These are phyloP conservation scores for Russula compacta DNA, from an alignment of 768 basidiomycete genomes.

Conservation along the genomic window DNA sequence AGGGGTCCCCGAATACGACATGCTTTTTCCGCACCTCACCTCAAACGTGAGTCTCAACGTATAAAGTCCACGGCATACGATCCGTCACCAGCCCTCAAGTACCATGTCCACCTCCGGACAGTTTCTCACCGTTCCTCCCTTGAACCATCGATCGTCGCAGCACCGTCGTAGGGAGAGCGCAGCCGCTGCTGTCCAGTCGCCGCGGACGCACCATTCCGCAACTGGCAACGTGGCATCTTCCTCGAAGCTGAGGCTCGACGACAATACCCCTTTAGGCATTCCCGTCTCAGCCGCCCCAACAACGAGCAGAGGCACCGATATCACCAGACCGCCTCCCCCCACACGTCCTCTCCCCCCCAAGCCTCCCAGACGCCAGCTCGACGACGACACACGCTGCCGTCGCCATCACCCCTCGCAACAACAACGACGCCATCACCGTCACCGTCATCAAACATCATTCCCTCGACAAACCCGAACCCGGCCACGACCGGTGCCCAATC, in stretches of 20 bases:
- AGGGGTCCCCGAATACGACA: neutral
- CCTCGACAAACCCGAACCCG: neutral
- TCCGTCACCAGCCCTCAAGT: neutral
- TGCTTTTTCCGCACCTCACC: constrained; percentile 13
- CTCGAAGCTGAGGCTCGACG: constrained; percentile 11
- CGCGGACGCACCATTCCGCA: neutral
- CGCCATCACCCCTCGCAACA: neutral
- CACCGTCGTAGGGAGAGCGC: constrained; percentile 1
- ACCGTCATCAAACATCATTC: neutral
- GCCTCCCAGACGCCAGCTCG: neutral
- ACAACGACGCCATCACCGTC: neutral
- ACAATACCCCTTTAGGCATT: constrained; percentile 12
- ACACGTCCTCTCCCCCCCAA: too few relatives aligned
- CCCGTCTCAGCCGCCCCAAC: neutral
- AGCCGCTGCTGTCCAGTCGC: neutral
- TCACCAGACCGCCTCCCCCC: too few relatives aligned
- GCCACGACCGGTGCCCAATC: neutral
- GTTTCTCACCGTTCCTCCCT: constrained; percentile 7
- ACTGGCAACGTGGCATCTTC: constrained; percentile 1
- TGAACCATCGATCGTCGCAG: constrained; percentile 5
- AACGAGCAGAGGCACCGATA: neutral
- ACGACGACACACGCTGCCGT: neutral
- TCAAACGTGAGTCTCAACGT: neutral
- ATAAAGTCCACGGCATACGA: constrained; percentile 3
- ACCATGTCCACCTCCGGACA: constrained; percentile 11